Evolutionary conservation across 2,329 filamentous ascomycete genomes (phyloP).

Genomic region (Dactylellina parvicollis): DNA sequence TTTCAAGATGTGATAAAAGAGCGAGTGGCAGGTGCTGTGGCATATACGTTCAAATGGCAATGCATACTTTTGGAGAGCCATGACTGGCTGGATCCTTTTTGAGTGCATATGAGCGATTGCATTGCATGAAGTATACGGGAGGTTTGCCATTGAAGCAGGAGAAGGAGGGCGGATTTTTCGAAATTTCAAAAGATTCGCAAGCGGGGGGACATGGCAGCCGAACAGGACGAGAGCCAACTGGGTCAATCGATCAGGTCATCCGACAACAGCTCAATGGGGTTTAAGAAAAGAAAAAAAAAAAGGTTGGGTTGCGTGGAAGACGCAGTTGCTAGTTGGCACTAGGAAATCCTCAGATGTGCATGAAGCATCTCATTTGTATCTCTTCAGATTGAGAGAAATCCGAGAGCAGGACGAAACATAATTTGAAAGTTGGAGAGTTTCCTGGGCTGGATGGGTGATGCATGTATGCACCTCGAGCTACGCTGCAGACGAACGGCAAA

Average conservation of each 20-base stretch:
- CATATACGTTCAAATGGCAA: conserved; percentile 13
- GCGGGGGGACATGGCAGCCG: not conserved
- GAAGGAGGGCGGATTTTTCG: conserved; percentile 7
- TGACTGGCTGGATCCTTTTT: conserved; percentile 36
- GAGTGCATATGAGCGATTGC: conserved; percentile 47
- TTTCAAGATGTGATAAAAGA: conserved; percentile 18
- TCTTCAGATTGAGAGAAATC: not conserved
- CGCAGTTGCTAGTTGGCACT: conserved; percentile 26
- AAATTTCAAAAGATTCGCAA: not conserved
- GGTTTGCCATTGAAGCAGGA: conserved; percentile 17
- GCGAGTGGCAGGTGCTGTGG: conserved; percentile 1
- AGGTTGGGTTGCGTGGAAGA: conserved; percentile 15
- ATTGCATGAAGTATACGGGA: conserved; percentile 47
- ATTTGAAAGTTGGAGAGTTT: conserved; percentile 1
- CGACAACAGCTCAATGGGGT: conserved; percentile 8
- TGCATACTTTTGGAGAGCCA: conserved; percentile 25
- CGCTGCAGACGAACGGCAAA: conserved; percentile 20
- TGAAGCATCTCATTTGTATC: not conserved
- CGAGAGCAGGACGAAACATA: not conserved
- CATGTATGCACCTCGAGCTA: conserved; percentile 31
- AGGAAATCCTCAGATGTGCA: not conserved
- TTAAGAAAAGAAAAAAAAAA: not conserved
- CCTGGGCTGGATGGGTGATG: conserved; percentile 9
- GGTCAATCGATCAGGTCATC: conserved; percentile 4
- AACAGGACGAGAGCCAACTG: conserved; percentile 6